These are phyloP conservation scores for Hymenoscyphus repandus DNA, from an alignment of 2,329 filamentous ascomycete species.

Conservation along the genomic window DNA sequence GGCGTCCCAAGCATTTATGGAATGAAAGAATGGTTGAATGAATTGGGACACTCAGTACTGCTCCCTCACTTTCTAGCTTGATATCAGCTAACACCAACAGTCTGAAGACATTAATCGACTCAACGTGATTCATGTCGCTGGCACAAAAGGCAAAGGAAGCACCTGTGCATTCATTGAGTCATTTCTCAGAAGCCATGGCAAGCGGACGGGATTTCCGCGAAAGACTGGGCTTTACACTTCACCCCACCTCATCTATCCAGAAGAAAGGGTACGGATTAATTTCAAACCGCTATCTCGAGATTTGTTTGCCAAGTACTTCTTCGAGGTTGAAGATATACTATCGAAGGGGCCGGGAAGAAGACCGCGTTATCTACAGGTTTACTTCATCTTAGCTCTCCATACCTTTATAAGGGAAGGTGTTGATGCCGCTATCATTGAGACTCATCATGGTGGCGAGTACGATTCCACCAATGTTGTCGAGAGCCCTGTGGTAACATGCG, in stretches of 20 bases:
- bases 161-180: constrained; percentile 62
- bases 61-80: too few relatives aligned
- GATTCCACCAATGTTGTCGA: constrained; percentile 60
- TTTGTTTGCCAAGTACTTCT: constrained; percentile 50
- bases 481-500: constrained; percentile 49
- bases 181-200: constrained; percentile 49
- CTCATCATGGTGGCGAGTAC: constrained; percentile 59
- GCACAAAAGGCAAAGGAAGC: constrained; percentile 65
- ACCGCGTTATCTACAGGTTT: constrained; percentile 53
- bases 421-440: constrained; percentile 58
- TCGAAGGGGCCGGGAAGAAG: constrained; percentile 31
- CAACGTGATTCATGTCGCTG: constrained; percentile 62
- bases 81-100: neutral
- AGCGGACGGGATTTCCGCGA: constrained; percentile 17
- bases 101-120: constrained; percentile 30
- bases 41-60: constrained; percentile 10
- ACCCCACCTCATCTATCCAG: constrained; percentile 58
- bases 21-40: constrained; percentile 4
- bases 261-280: constrained; percentile 60
- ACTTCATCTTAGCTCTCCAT: constrained; percentile 60
- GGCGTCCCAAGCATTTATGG: neutral
- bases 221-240: constrained; percentile 59
- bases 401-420: constrained; percentile 58
- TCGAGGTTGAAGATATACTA: constrained; percentile 48
- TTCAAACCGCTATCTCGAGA: constrained; percentile 49